Percentiles rank a stretch among this genome's conserved stretches.
phyloP scores from a whole-genome alignment of 805 yeast genomes.

The Crinitomyces ghanaensis region DNA sequence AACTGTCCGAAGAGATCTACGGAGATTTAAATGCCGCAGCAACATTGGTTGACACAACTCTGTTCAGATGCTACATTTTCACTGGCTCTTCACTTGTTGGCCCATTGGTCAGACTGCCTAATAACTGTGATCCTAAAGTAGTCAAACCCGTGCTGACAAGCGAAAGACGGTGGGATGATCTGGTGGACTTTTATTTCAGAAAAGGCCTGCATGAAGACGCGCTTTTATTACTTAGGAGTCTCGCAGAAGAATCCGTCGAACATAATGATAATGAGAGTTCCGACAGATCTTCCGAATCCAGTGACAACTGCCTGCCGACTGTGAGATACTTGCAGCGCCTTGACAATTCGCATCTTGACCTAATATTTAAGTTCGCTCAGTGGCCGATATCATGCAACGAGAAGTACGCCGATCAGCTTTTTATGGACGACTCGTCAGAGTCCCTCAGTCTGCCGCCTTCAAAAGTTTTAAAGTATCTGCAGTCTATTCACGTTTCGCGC shows the following conservation, averaged over 20 bases:
- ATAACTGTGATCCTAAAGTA: slow-evolving; percentile 54
- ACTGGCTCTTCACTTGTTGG: slow-evolving; percentile 65
- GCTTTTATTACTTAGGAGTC: slow-evolving; percentile 40
- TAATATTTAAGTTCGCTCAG: slow-evolving; percentile 45
- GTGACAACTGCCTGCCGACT: slow-evolving; percentile 15
- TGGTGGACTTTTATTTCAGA: slow-evolving; percentile 68
- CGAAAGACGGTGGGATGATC: slow-evolving; percentile 46
- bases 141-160: slow-evolving; percentile 43
- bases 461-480: slow-evolving; percentile 44
- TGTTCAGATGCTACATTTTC: slow-evolving; percentile 64
- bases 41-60: slow-evolving; percentile 55
- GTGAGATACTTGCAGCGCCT: slow-evolving; percentile 15
- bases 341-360: slow-evolving; percentile 31
- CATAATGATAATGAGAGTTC: slow-evolving; percentile 16
- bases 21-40: slow-evolving; percentile 28
- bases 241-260: slow-evolving; percentile 23
- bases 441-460: slow-evolving; percentile 46
- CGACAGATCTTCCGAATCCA: slow-evolving; percentile 12
- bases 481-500: slow-evolving; percentile 16
- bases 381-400: slow-evolving; percentile 37
- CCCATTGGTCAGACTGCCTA: slow-evolving; percentile 67
- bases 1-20: slow-evolving; percentile 18
- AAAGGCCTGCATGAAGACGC: slow-evolving; percentile 55
- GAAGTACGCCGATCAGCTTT: slow-evolving; percentile 37
- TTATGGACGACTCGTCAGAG: slow-evolving; percentile 53